Evolutionary conservation across 1,284 basidiomycete species (phyloP), one percentile per base, ranked within the genome.

Genomic region (Meira nashicola): DNA sequence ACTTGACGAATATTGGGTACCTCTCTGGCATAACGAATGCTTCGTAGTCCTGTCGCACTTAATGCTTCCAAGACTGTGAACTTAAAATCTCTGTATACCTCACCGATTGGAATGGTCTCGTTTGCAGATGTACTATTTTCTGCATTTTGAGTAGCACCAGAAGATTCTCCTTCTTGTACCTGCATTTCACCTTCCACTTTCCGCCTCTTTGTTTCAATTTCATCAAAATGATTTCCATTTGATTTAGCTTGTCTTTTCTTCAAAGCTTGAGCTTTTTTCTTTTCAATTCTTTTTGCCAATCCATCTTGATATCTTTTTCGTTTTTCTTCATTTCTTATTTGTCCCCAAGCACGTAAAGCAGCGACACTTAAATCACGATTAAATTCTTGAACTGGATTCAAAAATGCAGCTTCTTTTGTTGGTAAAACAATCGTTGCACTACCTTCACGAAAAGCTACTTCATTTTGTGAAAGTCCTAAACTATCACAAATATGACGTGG

Each of bases 301-400:
- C 19, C 50, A 33, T 6, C 59, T 33, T 62, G 64, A 49, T 39
- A 58, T 46, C 39, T 63, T 38, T 43, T 66, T 48, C 44, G 64
- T 68, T 65, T 74, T 75, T 83, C 82, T 66, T 81, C 83, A 75
- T 91, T 86, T 64, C 86, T 72, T 46, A 86, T 82, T 68, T 92
- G 86, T 62, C 87, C 86, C 90, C 91, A 95, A 1, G 86, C 84
- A 15, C 85, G 83, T 62, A 98, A 97, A 63, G 88, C 89, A 7
- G 92, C 89, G 39, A 95, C 87, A 65, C 89, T 92, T 56, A 92
- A 80, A 80, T 98, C 94, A 46, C 95, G 84, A 80, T 99, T 99
- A 83, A 96, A 99, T 79, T 99, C 92, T 75, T 99, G 94, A 7
- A 97, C 89, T 1, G 95, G 94, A 77, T 99, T 99, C 60, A 98